Evolutionary conservation across 176 grass and related monocot genomes (phyloP).

Genomic region (Canna indica): DNA sequence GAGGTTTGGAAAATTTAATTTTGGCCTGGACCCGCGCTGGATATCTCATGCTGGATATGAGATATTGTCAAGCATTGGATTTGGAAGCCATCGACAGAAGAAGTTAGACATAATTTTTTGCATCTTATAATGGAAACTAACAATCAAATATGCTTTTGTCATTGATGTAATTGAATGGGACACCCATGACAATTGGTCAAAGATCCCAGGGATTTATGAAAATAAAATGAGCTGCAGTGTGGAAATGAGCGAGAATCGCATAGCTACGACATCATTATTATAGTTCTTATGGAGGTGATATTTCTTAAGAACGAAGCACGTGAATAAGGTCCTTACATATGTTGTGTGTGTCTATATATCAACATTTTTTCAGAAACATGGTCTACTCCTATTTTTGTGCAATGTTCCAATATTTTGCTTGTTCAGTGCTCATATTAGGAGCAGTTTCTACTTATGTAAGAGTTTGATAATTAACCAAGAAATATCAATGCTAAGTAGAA

Average conservation of each 20-base stretch:
- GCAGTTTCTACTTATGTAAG: too few species aligned
- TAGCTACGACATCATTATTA: not conserved
- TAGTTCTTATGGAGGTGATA: not conserved
- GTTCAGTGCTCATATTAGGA: too few species aligned
- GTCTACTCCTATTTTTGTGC: too few species aligned
- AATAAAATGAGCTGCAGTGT: not conserved
- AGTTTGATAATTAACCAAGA: too few species aligned
- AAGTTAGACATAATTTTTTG: not conserved
- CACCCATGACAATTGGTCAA: not conserved
- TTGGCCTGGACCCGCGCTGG: not conserved
- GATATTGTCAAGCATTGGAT: too few species aligned
- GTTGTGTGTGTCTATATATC: not conserved
- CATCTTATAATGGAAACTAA: not conserved
- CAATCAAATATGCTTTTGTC: too few species aligned
- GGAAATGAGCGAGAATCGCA: not conserved
- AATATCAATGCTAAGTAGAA: too few species aligned
- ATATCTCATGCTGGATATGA: not conserved
- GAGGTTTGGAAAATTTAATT: not conserved
- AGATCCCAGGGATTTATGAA: not conserved
- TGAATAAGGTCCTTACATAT: not conserved
- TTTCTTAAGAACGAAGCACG: not conserved
- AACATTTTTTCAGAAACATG: too few species aligned
- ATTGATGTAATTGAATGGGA: too few species aligned
- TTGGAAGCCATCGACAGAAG: not conserved
- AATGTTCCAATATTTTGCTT: too few species aligned